Percentiles rank a stretch among this genome's conserved stretches.
Conservation (phyloP, 106 monocot genomes). For the Platanthera guangdongensis region DNA sequence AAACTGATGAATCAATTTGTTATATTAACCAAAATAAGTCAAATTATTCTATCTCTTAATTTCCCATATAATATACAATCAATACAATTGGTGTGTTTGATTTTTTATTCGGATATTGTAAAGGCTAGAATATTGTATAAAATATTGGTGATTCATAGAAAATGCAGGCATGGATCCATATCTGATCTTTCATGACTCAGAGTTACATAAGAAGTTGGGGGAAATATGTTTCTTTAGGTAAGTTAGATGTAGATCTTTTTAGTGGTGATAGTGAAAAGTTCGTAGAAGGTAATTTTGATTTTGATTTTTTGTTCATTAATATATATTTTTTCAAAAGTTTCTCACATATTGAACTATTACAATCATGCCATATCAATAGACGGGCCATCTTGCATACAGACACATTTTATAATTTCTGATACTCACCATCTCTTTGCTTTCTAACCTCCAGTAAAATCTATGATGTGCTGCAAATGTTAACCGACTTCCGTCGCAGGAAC, state of each 20-base stretch:
- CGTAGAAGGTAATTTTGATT: not conserved
- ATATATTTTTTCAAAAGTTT: not conserved
- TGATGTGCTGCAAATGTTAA: not conserved
- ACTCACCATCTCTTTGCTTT: not conserved
- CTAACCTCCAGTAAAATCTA: not conserved
- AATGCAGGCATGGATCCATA: not conserved
- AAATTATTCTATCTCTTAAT: not conserved
- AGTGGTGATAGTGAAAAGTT: not conserved
- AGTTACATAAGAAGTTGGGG: not conserved
- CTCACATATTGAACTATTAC: not conserved
- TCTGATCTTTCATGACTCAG: not conserved
- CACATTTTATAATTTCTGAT: not conserved
- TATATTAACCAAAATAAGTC: not conserved
- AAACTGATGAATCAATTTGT: not conserved
- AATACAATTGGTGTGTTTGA: not conserved
- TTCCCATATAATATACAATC: not conserved
- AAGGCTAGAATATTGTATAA: not conserved
- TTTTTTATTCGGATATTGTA: not conserved
- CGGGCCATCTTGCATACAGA: not conserved
- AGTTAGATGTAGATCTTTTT: not conserved
- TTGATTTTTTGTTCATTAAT: no score
- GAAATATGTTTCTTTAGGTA: not conserved
- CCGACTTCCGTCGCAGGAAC: constrained; percentile 21
- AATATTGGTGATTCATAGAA: not conserved
- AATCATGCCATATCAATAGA: not conserved